Conservation (phyloP, 2,329 filamentous ascomycete species). For the Pestalotiopsis sp. region DNA sequence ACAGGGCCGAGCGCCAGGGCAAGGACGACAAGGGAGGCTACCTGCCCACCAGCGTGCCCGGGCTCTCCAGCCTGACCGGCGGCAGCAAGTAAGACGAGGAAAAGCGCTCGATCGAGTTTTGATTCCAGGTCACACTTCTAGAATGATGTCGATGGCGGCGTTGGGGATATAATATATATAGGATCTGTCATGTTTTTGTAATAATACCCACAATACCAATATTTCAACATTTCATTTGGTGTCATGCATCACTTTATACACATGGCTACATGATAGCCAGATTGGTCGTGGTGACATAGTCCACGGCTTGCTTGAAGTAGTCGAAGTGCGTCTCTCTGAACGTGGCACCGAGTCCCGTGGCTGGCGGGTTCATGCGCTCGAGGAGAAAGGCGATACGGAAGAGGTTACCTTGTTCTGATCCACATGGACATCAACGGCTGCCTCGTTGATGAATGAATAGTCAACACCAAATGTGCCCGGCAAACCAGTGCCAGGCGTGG, state of each 20-base stretch:
- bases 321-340: conserved; percentile 52
- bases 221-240: neutral
- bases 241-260: neutral
- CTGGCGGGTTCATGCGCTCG: conserved; percentile 49
- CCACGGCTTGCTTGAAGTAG: conserved; percentile 44
- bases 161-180: neutral
- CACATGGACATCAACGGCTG: conserved; percentile 43
- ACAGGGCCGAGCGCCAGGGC: conserved; percentile 63
- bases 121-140: neutral
- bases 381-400: conserved; percentile 51
- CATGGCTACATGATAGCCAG: neutral
- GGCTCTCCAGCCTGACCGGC: conserved; percentile 25
- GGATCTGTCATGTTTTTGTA: neutral
- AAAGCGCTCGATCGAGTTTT: neutral
- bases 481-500: conserved; percentile 40
- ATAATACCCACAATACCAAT: neutral
- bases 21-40: conserved; percentile 61
- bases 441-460: conserved; percentile 49
- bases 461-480: conserved; percentile 50
- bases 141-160: neutral
- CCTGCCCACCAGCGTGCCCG: conserved; percentile 25
- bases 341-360: conserved; percentile 44
- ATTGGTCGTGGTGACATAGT: conserved; percentile 51
- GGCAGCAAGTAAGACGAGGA: neutral
- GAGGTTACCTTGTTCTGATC: conserved; percentile 47